Percentiles rank a stretch among this genome's conserved stretches.
phyloP scores from a whole-genome alignment of 176 grass and related monocot genomes.

The Metroxylon sagu region DNA sequence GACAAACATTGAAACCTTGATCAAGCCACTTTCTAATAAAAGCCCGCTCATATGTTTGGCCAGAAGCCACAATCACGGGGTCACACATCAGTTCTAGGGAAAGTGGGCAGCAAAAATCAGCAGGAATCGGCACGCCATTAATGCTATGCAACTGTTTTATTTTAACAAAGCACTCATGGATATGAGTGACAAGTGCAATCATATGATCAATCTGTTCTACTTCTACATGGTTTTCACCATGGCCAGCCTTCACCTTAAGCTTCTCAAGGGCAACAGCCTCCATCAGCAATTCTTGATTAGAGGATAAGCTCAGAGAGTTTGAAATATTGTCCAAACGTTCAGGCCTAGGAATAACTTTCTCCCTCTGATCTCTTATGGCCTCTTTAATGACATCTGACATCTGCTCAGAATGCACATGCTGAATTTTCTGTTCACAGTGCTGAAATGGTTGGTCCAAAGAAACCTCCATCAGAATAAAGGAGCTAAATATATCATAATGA shows the following conservation, averaged over 20 bases:
- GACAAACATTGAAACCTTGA: slow-evolving; percentile 92
- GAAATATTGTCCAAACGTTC: slow-evolving; percentile 51
- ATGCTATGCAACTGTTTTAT: slow-evolving; percentile 70
- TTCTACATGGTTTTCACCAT: slow-evolving; percentile 47
- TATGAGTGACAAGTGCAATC: slow-evolving; percentile 53
- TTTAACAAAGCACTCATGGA: slow-evolving; percentile 59
- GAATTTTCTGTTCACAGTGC: slow-evolving; percentile 38
- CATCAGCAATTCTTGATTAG: slow-evolving; percentile 89
- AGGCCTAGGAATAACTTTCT: slow-evolving; percentile 20
- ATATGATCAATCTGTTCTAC: slow-evolving; percentile 46
- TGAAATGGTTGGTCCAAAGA: background rate
- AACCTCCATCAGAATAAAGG: background rate
- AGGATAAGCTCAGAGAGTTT: slow-evolving; percentile 54
- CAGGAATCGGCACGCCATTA: slow-evolving; percentile 79
- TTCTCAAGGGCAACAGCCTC: slow-evolving; percentile 88
- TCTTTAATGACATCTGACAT: slow-evolving; percentile 50
- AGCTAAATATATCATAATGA: background rate
- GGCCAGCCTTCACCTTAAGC: slow-evolving; percentile 40
- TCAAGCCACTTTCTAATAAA: slow-evolving; percentile 94
- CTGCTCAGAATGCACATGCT: slow-evolving; percentile 45
- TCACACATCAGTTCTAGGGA: slow-evolving; percentile 94
- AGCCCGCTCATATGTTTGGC: slow-evolving; percentile 92
- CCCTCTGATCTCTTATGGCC: slow-evolving; percentile 34
- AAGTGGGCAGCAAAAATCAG: slow-evolving; percentile 94
- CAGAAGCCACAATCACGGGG: slow-evolving; percentile 95